Base-by-base conservation (phyloP, 2,329 filamentous ascomycete genomes). In the Aspergillus alliaceus region DNA sequence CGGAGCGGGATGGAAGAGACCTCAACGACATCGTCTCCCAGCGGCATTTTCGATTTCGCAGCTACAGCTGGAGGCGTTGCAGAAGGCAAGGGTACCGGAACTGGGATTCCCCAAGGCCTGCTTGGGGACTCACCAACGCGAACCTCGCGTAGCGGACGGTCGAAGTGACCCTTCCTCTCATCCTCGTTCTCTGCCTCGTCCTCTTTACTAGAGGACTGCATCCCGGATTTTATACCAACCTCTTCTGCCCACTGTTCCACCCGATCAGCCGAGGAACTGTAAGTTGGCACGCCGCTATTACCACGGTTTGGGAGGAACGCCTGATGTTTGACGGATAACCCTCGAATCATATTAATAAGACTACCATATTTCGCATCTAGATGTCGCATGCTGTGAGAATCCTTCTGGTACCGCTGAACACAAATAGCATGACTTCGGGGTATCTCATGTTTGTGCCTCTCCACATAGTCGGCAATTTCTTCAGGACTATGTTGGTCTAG, bases 351-450 rank as follows among this genome's bases (percentile, higher is more conserved):
- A 76, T 86, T 96, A 65, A 91, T 91, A 42, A 97, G 80, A 71
- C 89, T 93, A 63, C 91, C 92, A 72, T 97, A 98, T 74, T 97
- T 98, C 61, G 91, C 91, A 72, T 98, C 93, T 54, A 98, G 81
- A 75, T 96, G 90, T 63, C 87, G 86, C 69, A 96, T 90, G 68
- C 93, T 90, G 61, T 90, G 85, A 66, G 93, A 89, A 68, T 93
- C 93, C 73, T 86, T 89, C 75, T 96, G 91, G 71, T 96, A 96
- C 56, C 93, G 86, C 69, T 90, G 88, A 59, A 98, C 87, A 73
- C 93, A 98, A 44, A 97, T 85, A 71, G 96, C 91, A 75, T 98
- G 93, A 72, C 92, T 97, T 66, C 93, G 86, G 9, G 93, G 93
- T 53, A 98, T 84, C 73, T 96, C 90, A 75, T 98, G 93, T 74